A percentile compares a stretch with the other conserved stretches of the same genome.
Evolutionary conservation across 2,329 filamentous ascomycete species (phyloP).

Genomic region (Ceratocystis cubensis): DNA sequence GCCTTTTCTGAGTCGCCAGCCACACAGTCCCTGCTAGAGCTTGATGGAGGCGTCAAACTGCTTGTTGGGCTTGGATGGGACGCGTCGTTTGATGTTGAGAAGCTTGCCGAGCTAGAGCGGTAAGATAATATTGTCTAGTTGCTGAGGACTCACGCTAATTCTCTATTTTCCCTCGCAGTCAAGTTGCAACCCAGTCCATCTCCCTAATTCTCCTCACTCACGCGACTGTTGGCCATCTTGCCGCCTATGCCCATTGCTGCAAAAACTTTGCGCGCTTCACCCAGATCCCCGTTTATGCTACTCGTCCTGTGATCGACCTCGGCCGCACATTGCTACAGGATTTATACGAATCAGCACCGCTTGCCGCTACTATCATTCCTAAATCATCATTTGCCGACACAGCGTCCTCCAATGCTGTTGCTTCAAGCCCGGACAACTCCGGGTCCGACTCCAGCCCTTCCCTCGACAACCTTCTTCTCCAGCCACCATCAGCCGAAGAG

Average conservation of each 20-base stretch:
- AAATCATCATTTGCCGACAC: constrained; percentile 51
- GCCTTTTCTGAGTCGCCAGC: constrained; percentile 77
- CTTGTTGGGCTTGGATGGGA: constrained; percentile 95
- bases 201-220: constrained; percentile 92
- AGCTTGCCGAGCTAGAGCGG: constrained; percentile 83
- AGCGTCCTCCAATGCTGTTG: constrained; percentile 22
- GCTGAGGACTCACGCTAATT: background rate
- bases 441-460: constrained; percentile 40
- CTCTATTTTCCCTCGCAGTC: constrained; percentile 38
- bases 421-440: constrained; percentile 27
- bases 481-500: constrained; percentile 70
- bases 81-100: constrained; percentile 69
- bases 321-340: constrained; percentile 85
- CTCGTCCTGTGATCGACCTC: constrained; percentile 81
- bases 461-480: constrained; percentile 43
- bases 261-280: constrained; percentile 88
- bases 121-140: constrained; percentile 29
- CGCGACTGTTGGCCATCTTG: constrained; percentile 80
- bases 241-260: constrained; percentile 91
- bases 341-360: constrained; percentile 76
- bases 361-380: constrained; percentile 76
- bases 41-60: constrained; percentile 93
- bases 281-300: constrained; percentile 88
- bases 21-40: constrained; percentile 88
- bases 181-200: constrained; percentile 61